These are phyloP conservation scores for Fusarium sp. DNA, from an alignment of 2,329 filamentous ascomycete genomes.

Conservation along the genomic window DNA sequence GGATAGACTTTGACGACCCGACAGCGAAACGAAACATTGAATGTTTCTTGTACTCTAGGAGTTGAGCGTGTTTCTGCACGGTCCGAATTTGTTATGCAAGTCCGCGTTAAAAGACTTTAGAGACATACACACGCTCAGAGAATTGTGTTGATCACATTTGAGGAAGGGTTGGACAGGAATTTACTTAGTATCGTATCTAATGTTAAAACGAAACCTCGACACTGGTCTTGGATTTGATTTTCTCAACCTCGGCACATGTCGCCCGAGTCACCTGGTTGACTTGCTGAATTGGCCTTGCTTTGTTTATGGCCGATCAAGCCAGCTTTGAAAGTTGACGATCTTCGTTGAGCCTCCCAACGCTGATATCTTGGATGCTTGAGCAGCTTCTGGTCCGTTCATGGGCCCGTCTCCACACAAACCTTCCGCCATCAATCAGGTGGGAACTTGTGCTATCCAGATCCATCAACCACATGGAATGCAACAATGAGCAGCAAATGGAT, in stretches of 20 bases:
- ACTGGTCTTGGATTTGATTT: conserved; percentile 32
- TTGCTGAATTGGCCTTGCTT: background rate
- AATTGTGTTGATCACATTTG: conserved; percentile 37
- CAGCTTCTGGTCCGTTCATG: conserved; percentile 52
- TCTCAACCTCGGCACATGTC: background rate
- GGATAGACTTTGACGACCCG: conserved; percentile 3
- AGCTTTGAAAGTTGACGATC: conserved; percentile 43
- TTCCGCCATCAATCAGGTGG: conserved; percentile 54
- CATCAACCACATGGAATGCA: conserved; percentile 43
- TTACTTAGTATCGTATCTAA: conserved; percentile 42
- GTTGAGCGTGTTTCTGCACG: conserved; percentile 8
- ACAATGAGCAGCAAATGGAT: background rate
- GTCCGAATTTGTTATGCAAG: conserved; percentile 5
- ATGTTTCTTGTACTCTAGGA: conserved; percentile 9
- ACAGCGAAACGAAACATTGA: conserved; percentile 18
- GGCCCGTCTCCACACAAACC: conserved; percentile 50
- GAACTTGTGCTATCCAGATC: conserved; percentile 55
- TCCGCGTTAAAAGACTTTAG: conserved; percentile 30
- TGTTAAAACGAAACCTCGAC: conserved; percentile 19
- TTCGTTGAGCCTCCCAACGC: conserved; percentile 58
- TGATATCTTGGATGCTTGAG: conserved; percentile 58
- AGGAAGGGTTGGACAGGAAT: conserved; percentile 10
- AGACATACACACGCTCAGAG: conserved; percentile 22
- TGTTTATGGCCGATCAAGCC: background rate
- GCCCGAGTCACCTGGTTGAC: background rate